Evolutionary conservation across 1,139 yeast species (phyloP), one percentile per base, ranked within the genome.

Genomic region (Nadsonia starkeyi-henricii): DNA sequence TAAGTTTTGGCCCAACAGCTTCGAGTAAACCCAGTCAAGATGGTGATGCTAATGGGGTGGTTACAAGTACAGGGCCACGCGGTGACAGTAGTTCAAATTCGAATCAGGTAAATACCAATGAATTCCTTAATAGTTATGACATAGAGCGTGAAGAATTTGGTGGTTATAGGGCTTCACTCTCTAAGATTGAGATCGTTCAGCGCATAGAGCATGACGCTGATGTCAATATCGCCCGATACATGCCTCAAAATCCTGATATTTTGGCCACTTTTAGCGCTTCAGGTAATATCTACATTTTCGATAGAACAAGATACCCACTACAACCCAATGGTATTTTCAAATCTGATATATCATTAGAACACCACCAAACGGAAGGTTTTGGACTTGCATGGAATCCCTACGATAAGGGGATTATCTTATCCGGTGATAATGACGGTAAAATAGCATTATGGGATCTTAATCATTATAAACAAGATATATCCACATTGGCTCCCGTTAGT

Each of bases 191-290:
- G 12, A 33, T 33, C 4, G 12, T n/a, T 33, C 39, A 33, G 17
- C 39, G 39, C 17, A 33, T 33, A 13, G 39, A 33, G 17, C 39
- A 33, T 33, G 39, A 33, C 12, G 39, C 39, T 33, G 39, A 33
- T 15, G 39, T 33, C 5, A 33, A 33, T 33, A 33, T 33, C 4
- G 39, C 39, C 17, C 9, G 39, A 4, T 79, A 77, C 59, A 78
- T 82, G 76, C 95, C 96, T 0, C 82, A 78, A 55, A 74, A 81
- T 55, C 71, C 85, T 2, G 73, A 70, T 43, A 63, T 78, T 0
- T 74, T 88, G 15, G 91, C 95, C 2, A 79, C 95, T 0, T 80
- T 88, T 55, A 79, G 83, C 53, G 94, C 89, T 1, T 64, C 66
- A 2, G 97, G 98, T 21, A 77, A 74, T 46, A 77, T 83, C 1